Evolutionary conservation across 1,284 basidiomycete genomes (phyloP).

Genomic region (Rhodotorula sp.): DNA sequence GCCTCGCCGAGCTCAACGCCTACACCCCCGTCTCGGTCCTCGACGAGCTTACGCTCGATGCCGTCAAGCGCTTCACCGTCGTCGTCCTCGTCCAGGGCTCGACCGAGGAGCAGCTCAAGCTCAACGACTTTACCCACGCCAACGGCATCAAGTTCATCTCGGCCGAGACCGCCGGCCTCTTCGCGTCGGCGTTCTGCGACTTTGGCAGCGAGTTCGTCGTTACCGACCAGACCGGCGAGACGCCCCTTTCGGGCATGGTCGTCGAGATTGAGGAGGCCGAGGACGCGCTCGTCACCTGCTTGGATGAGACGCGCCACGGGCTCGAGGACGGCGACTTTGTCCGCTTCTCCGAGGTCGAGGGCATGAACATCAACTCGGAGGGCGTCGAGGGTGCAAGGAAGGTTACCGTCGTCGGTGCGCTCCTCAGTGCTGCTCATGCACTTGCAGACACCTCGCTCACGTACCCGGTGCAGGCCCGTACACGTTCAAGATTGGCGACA

Average conservation of each 20-base stretch:
- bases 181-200: slow-evolving; percentile 94
- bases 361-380: slow-evolving; percentile 64
- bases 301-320: slow-evolving; percentile 96
- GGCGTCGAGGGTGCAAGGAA: slow-evolving; percentile 64
- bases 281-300: slow-evolving; percentile 90
- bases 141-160: slow-evolving; percentile 90
- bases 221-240: slow-evolving; percentile 93
- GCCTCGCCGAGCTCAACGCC: slow-evolving; percentile 90
- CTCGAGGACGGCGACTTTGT: slow-evolving; percentile 98
- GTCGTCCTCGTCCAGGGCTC: slow-evolving; percentile 84
- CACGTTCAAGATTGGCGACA: slow-evolving; percentile 92
- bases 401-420: slow-evolving; percentile 79
- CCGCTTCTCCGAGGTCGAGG: slow-evolving; percentile 95
- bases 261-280: slow-evolving; percentile 84
- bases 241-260: slow-evolving; percentile 91
- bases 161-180: slow-evolving; percentile 89
- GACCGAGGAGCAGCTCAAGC: slow-evolving; percentile 81
- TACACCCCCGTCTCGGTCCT: slow-evolving; percentile 91
- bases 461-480: slow-evolving; percentile 65
- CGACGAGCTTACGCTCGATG: slow-evolving; percentile 70
- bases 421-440: no score
- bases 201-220: slow-evolving; percentile 93
- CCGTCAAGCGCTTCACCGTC: slow-evolving; percentile 71
- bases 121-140: slow-evolving; percentile 88
- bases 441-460: background rate